Percentiles rank a stretch among this genome's conserved stretches.
Conservation (phyloP, 805 yeast species). For the Ogataea pilisensis region DNA sequence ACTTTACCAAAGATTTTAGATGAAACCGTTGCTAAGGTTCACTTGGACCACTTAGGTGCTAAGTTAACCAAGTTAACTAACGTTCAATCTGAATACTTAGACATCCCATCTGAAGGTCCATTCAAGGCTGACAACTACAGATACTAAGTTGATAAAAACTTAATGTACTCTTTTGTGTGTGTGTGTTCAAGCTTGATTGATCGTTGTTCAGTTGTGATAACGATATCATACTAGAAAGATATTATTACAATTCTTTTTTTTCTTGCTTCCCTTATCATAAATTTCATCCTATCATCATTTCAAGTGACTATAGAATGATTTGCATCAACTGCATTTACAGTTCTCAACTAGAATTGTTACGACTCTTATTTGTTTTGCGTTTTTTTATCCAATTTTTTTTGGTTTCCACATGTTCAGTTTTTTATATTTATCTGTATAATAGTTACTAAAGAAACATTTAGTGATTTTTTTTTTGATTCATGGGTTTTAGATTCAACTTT, state of each 20-base stretch:
- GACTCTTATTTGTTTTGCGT: neutral
- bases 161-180: too few relatives aligned
- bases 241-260: too few relatives aligned
- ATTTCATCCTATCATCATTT: too few relatives aligned
- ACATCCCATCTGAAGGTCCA: conserved; percentile 91
- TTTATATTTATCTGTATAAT: conserved; percentile 8
- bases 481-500: conserved; percentile 4
- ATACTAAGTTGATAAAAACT: conserved; percentile 61
- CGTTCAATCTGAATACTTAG: conserved; percentile 91
- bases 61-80: conserved; percentile 70
- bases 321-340: conserved; percentile 33
- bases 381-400: conserved; percentile 3
- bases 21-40: conserved; percentile 97
- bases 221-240: too few relatives aligned
- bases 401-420: conserved; percentile 1
- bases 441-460: conserved; percentile 6
- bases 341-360: neutral
- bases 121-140: conserved; percentile 98
- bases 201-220: neutral
- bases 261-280: too few relatives aligned
- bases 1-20: conserved; percentile 96
- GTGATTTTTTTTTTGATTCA: conserved; percentile 5
- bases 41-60: conserved; percentile 91
- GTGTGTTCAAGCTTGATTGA: neutral
- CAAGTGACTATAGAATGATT: conserved; percentile 4